These are phyloP conservation scores for Calocybe gambosa DNA, from an alignment of 1,284 basidiomycete genomes.

Conservation along the genomic window DNA sequence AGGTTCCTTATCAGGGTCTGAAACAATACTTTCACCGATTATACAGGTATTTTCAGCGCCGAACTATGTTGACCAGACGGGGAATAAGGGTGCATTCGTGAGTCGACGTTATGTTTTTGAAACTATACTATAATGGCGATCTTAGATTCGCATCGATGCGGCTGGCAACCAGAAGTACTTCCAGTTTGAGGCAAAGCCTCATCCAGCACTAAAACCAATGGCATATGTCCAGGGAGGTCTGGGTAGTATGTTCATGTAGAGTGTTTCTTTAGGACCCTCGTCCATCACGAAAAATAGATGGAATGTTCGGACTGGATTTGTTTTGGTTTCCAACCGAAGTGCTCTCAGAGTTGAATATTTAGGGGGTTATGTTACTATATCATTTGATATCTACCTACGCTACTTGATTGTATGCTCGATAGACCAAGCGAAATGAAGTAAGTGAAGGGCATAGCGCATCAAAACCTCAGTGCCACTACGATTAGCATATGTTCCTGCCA, in stretches of 20 bases:
- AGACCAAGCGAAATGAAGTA: no score
- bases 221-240: slow-evolving; percentile 72
- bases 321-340: no score
- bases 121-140: slow-evolving; percentile 9
- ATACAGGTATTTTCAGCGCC: slow-evolving; percentile 75
- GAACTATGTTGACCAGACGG: slow-evolving; percentile 79
- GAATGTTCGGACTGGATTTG: no score
- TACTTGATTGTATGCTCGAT: no score
- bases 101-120: slow-evolving; percentile 21
- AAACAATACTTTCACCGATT: slow-evolving; percentile 2
- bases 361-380: no score
- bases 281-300: not conserved
- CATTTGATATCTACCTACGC: no score
- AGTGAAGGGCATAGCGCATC: no score
- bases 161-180: slow-evolving; percentile 71
- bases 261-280: not conserved
- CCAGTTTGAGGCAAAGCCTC: slow-evolving; percentile 83
- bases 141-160: slow-evolving; percentile 77
- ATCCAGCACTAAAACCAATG: slow-evolving; percentile 91
- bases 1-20: slow-evolving; percentile 16
- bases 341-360: no score
- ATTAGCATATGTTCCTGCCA: no score
- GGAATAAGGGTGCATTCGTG: slow-evolving; percentile 80
- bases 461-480: no score
- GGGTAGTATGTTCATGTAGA: slow-evolving; percentile 55